Evolutionary conservation across 169 alveolate genomes (phyloP), one percentile per base, ranked within the genome.

Genomic region (Blepharisma undulans): DNA sequence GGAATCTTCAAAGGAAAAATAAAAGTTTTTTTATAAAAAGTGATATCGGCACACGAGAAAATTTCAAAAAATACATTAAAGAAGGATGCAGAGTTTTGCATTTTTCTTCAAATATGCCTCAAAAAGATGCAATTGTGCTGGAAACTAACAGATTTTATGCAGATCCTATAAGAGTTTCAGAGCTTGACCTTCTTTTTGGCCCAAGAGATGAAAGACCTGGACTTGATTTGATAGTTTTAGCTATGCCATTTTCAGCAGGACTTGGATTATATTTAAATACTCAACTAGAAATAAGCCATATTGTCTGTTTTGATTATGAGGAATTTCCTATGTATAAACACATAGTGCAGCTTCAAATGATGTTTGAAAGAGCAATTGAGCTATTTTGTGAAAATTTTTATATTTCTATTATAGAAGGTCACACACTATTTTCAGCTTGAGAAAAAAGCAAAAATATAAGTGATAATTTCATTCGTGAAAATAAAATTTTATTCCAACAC

Each of bases 81-180:
- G 61, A 84, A 84, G 89, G 89, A 21, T 84, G 89, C 77, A 33
- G 79, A 84, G 89, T 84, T 0, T 30, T 84, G 36, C 89, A 84
- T 59, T 12, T 84, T 8, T 48, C 78, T 33, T 10, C 89, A 22
- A 7, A 16, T n/a, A 30, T 33, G 29, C 36, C 36, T 7, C 36
- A 79, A 5, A 25, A 8, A 12, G 61, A 79, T 8, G 7, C 29
- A 8, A 16, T 79, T 19, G 89, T 84, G 16, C n/a, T 84, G 14
- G 89, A 84, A n/a, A 59, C n/a, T 16, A 76, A 36, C 33, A 30
- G 36, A 14, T 25, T n/a, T 36, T 8, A 18, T 6, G 33, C 78
- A 16, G 74, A 25, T 48, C 25, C 6, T 12, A 21, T 33, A 16
- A 7, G 16, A 79, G 14, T 59, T 7, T n/a, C 27, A 7, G 29